Evolutionary conservation across 768 basidiomycete genomes (phyloP).

Genomic region (Sporobolomyces phaffii): DNA sequence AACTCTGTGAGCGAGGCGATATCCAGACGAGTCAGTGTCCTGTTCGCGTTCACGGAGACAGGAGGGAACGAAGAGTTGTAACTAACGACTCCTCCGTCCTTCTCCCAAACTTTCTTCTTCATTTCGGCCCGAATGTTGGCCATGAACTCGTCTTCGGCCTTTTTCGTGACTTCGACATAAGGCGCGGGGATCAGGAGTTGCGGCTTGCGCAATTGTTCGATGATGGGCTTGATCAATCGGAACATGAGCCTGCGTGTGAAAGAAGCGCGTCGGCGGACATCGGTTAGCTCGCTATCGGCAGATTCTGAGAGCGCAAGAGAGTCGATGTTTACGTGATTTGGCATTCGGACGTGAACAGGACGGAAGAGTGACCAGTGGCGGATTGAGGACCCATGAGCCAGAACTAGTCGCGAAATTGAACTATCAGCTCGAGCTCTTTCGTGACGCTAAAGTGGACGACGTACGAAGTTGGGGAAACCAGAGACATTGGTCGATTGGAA

Average conservation of each 20-base stretch:
- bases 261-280: not conserved
- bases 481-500: slow-evolving; percentile 25
- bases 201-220: slow-evolving; percentile 5
- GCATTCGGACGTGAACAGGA: slow-evolving; percentile 39
- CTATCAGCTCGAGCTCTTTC: too few relatives aligned
- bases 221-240: slow-evolving; percentile 33
- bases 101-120: slow-evolving; percentile 36
- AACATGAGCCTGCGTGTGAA: not conserved
- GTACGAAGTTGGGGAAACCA: slow-evolving; percentile 32
- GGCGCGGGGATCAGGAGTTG: slow-evolving; percentile 15
- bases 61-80: not conserved
- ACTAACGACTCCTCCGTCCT: slow-evolving; percentile 27
- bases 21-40: too few relatives aligned
- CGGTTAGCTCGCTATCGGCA: not conserved
- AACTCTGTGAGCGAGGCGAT: too few relatives aligned
- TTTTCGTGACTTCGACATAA: slow-evolving; percentile 36
- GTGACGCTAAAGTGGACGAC: not conserved
- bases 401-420: slow-evolving; percentile 8
- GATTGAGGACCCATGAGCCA: slow-evolving; percentile 41
- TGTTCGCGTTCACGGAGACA: too few relatives aligned
- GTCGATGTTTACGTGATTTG: slow-evolving; percentile 23
- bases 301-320: too few relatives aligned
- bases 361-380: slow-evolving; percentile 40
- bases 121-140: slow-evolving; percentile 27
- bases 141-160: slow-evolving; percentile 31